Percentiles rank a stretch among this genome's conserved stretches.
These are phyloP conservation scores for Talaromyces stipitatus DNA, from an alignment of 495 filamentous ascomycete genomes.

Conservation along the genomic window DNA sequence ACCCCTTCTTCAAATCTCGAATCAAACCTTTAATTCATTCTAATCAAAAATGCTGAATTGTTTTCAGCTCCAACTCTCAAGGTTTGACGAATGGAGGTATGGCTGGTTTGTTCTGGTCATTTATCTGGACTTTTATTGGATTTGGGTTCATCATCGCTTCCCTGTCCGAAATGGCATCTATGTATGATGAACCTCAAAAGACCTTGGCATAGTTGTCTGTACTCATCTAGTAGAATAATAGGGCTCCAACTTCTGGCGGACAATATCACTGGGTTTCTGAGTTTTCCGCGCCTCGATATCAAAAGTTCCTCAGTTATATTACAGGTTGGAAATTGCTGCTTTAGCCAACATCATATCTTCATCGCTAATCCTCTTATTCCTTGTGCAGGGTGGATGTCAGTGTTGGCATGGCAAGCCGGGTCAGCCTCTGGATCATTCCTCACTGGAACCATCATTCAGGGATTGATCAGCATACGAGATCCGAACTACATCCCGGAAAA, in stretches of 20 bases:
- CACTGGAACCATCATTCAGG: conserved; percentile 37
- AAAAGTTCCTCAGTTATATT: conserved; percentile 33
- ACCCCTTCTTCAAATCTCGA: not conserved
- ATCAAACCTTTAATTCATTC: too few species aligned
- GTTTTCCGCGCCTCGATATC: conserved; percentile 17
- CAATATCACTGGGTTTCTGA: conserved; percentile 43
- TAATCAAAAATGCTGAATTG: not conserved
- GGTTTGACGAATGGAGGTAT: conserved; percentile 16
- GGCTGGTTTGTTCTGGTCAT: conserved; percentile 25
- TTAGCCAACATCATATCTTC: conserved; percentile 1
- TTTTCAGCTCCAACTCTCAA: not conserved
- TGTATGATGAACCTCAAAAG: conserved; percentile 13
- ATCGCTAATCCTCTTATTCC: not conserved
- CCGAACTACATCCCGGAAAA: conserved; percentile 22
- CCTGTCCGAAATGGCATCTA: conserved; percentile 33
- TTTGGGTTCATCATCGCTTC: conserved; percentile 25
- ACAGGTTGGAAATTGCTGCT: conserved; percentile 14
- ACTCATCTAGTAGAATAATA: conserved; percentile 2
- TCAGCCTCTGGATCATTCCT: conserved; percentile 32
- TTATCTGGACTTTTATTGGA: conserved; percentile 25
- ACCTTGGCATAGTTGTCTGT: not conserved
- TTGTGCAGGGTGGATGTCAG: conserved; percentile 35
- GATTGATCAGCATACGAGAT: conserved; percentile 29
- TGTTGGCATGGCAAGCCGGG: conserved; percentile 32
- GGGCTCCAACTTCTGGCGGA: conserved; percentile 29